Conservation (phyloP, 2,329 filamentous ascomycete species). For the Penicillium palitans region DNA sequence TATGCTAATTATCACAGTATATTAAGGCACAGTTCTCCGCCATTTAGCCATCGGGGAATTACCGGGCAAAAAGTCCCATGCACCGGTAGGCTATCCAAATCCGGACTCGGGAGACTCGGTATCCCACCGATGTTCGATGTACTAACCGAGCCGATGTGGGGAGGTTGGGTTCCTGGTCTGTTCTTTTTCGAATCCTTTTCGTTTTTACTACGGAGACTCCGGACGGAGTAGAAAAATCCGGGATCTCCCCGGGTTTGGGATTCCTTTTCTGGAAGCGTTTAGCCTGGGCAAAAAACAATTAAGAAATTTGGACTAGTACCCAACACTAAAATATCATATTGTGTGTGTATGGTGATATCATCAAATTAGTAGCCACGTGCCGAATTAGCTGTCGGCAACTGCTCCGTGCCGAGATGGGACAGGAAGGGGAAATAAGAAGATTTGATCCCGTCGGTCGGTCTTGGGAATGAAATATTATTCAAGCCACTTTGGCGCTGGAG, state of each 20-base stretch:
- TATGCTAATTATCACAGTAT: not conserved
- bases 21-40: not conserved
- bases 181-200: constrained; percentile 3
- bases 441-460: not conserved
- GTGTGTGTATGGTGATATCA: not conserved
- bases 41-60: constrained; percentile 4
- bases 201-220: not conserved
- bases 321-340: not conserved
- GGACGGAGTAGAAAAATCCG: not conserved
- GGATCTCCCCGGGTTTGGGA: not conserved
- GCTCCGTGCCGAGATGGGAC: constrained; percentile 4
- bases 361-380: not conserved
- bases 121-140: constrained; percentile 5
- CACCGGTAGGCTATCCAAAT: constrained; percentile 6
- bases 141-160: constrained; percentile 16
- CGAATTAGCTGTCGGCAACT: not conserved
- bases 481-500: not conserved
- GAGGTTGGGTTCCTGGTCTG: constrained; percentile 5
- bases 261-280: not conserved
- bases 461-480: not conserved
- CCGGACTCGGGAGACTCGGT: constrained; percentile 11
- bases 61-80: constrained; percentile 5
- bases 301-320: not conserved
- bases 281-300: not conserved
- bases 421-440: not conserved